Evolutionary conservation across 768 basidiomycete species (phyloP), one percentile per base, ranked within the genome.

Genomic region (Mycena epipterygia): DNA sequence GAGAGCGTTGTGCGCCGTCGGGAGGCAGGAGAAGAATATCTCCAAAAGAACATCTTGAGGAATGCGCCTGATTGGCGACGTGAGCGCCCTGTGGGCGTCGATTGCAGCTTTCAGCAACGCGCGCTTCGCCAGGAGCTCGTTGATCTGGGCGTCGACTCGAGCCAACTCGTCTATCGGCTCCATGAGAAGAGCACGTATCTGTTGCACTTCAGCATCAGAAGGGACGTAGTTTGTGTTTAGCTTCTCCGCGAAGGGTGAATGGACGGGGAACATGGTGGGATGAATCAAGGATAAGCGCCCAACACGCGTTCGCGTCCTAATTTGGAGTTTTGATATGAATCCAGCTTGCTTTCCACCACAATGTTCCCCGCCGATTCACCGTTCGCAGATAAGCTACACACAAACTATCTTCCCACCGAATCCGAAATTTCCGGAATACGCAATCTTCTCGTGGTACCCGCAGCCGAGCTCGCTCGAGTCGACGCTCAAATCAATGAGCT

Each of bases 171-270:
- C 5, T 3, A n/a, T 30, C 1, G 44, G 49, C 23, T 51, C 29
- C 19, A 16, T 19, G 30, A 68, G n/a, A 42, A 60, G 52, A 16
- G 17, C 49, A 5, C 39, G 33, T 12, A 68, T 30, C 32, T 42
- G 17, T 8, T 49, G 25, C 1, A 60, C 9, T 61, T 68, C 67
- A 3, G 32, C 9, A 25, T 68, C 67, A 5, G 37, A 60, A 11
- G 66, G 58, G 30, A 53, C 44, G 29, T 46, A 60, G 49, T 68
- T 61, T 9, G 67, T 60, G 11, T 39, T 13, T 19, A 68, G 29
- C 29, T 51, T 68, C 2, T 51, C 49, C 19, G 49, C 39, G 51
- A 53, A 68, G 19, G 67, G 58, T 16, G 67, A 61, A 35, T 61
- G 29, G 8, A 30, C 14, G n/a, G n/a, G n/a, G n/a, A n/a, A n/a